Base-by-base conservation (phyloP, 2,329 filamentous ascomycete genomes). In the Rhexocercosporidium sp. region DNA sequence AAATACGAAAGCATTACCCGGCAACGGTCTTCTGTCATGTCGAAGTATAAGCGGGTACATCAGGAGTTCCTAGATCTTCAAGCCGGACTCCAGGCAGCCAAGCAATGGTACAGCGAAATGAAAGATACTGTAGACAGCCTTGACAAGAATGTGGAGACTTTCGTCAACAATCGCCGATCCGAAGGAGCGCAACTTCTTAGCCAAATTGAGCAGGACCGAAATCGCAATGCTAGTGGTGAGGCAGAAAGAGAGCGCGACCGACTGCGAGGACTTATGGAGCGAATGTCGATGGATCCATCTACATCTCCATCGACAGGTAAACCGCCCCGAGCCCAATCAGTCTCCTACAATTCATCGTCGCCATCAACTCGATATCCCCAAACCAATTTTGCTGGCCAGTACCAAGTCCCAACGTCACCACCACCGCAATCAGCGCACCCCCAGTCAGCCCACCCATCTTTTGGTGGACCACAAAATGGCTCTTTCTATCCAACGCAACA, bases 71-170 rank as follows among this genome's bases (percentile, higher is more conserved):
- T 96, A 67, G 95, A 97, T 74, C 86, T 99, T 14, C 88, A 92
- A 70, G 91, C 94, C 9, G 96, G 96, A 1, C 83, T 99, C 4
- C 87, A 91, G 75, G 90, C 94, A 72, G 96, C 96, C 7, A 94
- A 96, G 80, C 90, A 90, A 63, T 99, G 97, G 87, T 99, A 99
- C 77, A 86, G 87, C 3, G 96, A 98, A 78, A 99, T 98, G 94
- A 92, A 91, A 74, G 94, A 97, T 71, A 97, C 94, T 0, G 93
- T 96, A 0, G 92, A 95, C 72, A 97, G 92, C 76, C 82, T 97
- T 47, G 89, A 94, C 74, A 96, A 97, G 85, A 99, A 99, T 74
- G 96, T 99, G 1, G 95, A 98, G 72, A 92, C 92, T 0, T 99
- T 99, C 80, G 94, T 99, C 71, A 96, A 94, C 82, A 99, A 99